A percentile compares a stretch with the other conserved stretches of the same genome.
Conservation (phyloP, 192 early-diverging fungal species). For the Thamnidium elegans region DNA sequence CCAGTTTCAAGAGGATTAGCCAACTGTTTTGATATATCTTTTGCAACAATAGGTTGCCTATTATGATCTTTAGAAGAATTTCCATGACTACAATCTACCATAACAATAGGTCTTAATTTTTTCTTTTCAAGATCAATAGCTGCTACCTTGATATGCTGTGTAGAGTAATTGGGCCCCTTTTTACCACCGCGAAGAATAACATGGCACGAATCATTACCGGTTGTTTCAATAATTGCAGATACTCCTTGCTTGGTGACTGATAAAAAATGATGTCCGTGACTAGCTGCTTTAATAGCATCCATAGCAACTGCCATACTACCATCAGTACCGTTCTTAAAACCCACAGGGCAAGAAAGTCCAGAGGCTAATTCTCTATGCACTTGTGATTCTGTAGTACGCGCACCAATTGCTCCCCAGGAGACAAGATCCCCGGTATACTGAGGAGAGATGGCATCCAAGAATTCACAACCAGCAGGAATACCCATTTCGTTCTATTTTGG, state of each 20-base stretch:
- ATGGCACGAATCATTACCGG: conserved; percentile 91
- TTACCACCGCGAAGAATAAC: conserved; percentile 90
- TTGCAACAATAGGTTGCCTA: conserved; percentile 76
- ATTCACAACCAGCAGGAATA: conserved; percentile 72
- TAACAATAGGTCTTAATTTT: conserved; percentile 58
- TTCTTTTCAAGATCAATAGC: conserved; percentile 59
- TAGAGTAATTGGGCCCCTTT: conserved; percentile 88
- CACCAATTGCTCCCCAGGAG: conserved; percentile 77
- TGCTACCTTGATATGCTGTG: conserved; percentile 59
- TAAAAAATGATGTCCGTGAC: conserved; percentile 70
- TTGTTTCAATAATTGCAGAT: conserved; percentile 78
- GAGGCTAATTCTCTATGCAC: conserved; percentile 80
- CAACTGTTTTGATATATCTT: conserved; percentile 47
- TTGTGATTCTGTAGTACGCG: conserved; percentile 81
- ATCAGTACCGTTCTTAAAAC: conserved; percentile 84
- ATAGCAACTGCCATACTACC: conserved; percentile 82
- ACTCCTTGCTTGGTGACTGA: conserved; percentile 85
- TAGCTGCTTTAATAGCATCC: conserved; percentile 90
- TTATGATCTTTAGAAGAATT: conserved; percentile 87
- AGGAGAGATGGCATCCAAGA: conserved; percentile 79
- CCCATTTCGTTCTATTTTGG: conserved; percentile 36
- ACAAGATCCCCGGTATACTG: conserved; percentile 79
- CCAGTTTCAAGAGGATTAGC: conserved; percentile 58
- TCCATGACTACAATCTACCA: conserved; percentile 98
- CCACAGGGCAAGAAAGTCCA: conserved; percentile 75